A percentile compares a stretch with the other conserved stretches of the same genome.
These are phyloP conservation scores for Talaromyces sp. DNA, from an alignment of 2,329 filamentous ascomycete species.

Conservation along the genomic window DNA sequence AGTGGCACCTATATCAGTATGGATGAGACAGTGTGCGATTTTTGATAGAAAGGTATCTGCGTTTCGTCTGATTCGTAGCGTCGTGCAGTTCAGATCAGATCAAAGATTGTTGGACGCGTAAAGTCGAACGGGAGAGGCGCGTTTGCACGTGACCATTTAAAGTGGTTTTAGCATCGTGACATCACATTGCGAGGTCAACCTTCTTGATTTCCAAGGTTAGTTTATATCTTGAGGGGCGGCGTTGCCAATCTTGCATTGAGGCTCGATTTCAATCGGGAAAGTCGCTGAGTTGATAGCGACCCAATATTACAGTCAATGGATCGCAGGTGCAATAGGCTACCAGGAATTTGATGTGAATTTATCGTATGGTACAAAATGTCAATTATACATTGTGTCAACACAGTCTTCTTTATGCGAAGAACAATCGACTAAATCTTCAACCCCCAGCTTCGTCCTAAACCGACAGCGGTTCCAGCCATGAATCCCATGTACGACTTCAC, in stretches of 20 bases:
- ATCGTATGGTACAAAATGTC: background rate
- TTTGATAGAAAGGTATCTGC: background rate
- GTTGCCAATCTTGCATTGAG: background rate
- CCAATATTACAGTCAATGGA: background rate
- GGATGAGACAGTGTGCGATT: background rate
- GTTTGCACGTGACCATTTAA: constrained; percentile 27
- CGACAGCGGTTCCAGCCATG: constrained; percentile 72
- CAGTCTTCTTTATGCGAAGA: background rate
- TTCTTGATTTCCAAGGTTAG: background rate
- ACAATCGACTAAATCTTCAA: constrained; percentile 62
- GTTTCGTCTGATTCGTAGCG: background rate
- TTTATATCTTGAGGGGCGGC: background rate
- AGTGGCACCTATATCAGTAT: background rate
- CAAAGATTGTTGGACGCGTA: constrained; percentile 19
- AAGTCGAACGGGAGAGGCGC: constrained; percentile 22
- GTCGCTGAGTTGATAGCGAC: background rate
- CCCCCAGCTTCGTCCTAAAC: constrained; percentile 84
- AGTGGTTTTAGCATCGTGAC: constrained; percentile 3
- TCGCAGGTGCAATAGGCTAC: background rate
- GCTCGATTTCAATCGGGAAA: background rate
- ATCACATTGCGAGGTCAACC: background rate
- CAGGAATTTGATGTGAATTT: background rate
- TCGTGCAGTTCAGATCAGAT: background rate
- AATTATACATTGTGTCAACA: background rate
- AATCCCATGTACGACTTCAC: constrained; percentile 79